phyloP scores from a whole-genome alignment of 2,329 filamentous ascomycete species.

The Pseudogymnoascus sp. region DNA sequence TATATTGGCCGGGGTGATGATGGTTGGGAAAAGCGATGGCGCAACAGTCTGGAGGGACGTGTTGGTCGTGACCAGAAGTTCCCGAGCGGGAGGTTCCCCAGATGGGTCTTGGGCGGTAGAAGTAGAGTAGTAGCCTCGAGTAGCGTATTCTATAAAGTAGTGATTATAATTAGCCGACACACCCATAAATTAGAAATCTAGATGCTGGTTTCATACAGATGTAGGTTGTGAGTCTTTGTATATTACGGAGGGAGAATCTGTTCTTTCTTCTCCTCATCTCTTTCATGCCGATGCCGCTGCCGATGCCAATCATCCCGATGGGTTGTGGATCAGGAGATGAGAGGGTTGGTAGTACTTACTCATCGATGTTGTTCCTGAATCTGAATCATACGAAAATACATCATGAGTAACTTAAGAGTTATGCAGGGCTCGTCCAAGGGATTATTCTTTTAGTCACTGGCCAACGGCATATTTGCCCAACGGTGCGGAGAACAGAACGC shows the following conservation, averaged over 20 bases:
- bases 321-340: background rate
- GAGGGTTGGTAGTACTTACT: background rate
- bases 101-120: background rate
- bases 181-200: slow-evolving; percentile 5
- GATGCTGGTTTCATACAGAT: background rate
- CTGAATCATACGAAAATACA: background rate
- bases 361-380: slow-evolving; percentile 6
- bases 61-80: slow-evolving; percentile 10
- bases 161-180: slow-evolving; percentile 7
- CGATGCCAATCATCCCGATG: background rate
- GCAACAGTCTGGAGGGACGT: slow-evolving; percentile 4
- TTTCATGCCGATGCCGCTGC: background rate
- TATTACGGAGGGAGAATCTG: background rate
- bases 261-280: background rate
- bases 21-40: background rate
- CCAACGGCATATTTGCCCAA: background rate
- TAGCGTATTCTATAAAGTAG: background rate
- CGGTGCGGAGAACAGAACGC: background rate
- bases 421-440: slow-evolving; percentile 1
- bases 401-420: background rate
- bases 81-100: background rate
- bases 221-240: slow-evolving; percentile 1
- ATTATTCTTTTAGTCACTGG: slow-evolving; percentile 1
- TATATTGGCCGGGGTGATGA: background rate
- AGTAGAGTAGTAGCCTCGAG: slow-evolving; percentile 6